Percentiles rank a stretch among this genome's conserved stretches.
phyloP scores from a whole-genome alignment of 805 yeast genomes.

The Sugiyamaella marilandica region DNA sequence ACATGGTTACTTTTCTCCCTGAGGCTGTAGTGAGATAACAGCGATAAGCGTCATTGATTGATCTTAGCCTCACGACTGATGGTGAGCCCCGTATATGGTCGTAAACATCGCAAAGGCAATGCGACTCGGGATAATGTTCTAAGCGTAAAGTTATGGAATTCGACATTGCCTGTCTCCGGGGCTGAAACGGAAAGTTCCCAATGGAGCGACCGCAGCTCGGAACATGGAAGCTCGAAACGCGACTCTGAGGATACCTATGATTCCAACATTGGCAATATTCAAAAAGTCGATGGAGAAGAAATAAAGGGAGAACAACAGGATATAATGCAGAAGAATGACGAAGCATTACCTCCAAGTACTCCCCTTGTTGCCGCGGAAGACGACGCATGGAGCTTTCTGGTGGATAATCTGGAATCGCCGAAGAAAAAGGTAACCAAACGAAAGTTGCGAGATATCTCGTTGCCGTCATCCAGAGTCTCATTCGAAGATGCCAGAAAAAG shows the following conservation, averaged over 20 bases:
- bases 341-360: too few species aligned
- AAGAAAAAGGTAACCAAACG: not conserved
- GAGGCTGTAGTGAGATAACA: too few species aligned
- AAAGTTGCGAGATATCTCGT: not conserved
- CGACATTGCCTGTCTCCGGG: not conserved
- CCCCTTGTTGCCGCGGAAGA: not conserved
- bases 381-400: not conserved
- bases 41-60: too few species aligned
- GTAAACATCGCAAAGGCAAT: not conserved
- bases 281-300: too few species aligned
- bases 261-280: too few species aligned
- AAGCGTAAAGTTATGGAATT: not conserved
- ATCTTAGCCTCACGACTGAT: not conserved
- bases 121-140: not conserved
- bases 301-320: too few species aligned
- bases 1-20: too few species aligned
- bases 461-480: not conserved
- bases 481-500: not conserved
- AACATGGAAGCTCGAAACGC: too few species aligned
- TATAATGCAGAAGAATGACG: too few species aligned
- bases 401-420: not conserved
- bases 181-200: too few species aligned
- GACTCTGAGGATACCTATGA: too few species aligned
- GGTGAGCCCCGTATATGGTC: not conserved
- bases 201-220: too few species aligned